Conservation (phyloP, 768 basidiomycete species). For the Lentinula aciculospora region DNA sequence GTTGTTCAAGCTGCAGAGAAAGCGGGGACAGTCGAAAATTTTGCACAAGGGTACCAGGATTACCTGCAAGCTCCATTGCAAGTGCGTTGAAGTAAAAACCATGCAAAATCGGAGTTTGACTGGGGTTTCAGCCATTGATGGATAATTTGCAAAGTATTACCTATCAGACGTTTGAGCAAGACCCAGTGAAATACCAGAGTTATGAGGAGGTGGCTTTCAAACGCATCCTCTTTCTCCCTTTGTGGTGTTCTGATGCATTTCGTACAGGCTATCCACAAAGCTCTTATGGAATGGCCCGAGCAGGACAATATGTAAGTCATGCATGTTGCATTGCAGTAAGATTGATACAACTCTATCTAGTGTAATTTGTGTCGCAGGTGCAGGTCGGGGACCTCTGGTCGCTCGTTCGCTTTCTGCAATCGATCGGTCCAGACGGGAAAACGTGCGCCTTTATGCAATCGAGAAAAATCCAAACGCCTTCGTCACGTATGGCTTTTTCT, state of each 20-base stretch:
- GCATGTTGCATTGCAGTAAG: not conserved
- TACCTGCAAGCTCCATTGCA: slow-evolving; percentile 93
- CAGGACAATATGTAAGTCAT: slow-evolving; percentile 56
- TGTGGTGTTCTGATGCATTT: slow-evolving; percentile 6
- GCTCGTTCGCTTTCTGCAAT: slow-evolving; percentile 78
- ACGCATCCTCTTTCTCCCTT: slow-evolving; percentile 8
- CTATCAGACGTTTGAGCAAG: slow-evolving; percentile 96
- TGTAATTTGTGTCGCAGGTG: slow-evolving; percentile 87
- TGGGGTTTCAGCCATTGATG: slow-evolving; percentile 74
- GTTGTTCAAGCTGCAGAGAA: slow-evolving; percentile 57
- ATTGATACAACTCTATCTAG: slow-evolving; percentile 31
- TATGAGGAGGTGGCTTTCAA: slow-evolving; percentile 76
- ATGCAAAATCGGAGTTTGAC: slow-evolving; percentile 1
- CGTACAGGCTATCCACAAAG: slow-evolving; percentile 69
- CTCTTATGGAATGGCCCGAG: slow-evolving; percentile 66
- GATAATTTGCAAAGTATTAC: slow-evolving; percentile 94
- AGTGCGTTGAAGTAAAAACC: slow-evolving; percentile 33
- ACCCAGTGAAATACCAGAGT: slow-evolving; percentile 92
- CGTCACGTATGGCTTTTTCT: slow-evolving; percentile 69
- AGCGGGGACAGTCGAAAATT: slow-evolving; percentile 79
- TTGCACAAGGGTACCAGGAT: slow-evolving; percentile 91
- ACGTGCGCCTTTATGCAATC: slow-evolving; percentile 75
- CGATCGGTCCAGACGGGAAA: slow-evolving; percentile 47
- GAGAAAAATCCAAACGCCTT: slow-evolving; percentile 97
- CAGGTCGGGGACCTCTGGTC: slow-evolving; percentile 91